Conservation (phyloP, 2,329 filamentous ascomycete species). For the Macrophomina pseudophaseolina region DNA sequence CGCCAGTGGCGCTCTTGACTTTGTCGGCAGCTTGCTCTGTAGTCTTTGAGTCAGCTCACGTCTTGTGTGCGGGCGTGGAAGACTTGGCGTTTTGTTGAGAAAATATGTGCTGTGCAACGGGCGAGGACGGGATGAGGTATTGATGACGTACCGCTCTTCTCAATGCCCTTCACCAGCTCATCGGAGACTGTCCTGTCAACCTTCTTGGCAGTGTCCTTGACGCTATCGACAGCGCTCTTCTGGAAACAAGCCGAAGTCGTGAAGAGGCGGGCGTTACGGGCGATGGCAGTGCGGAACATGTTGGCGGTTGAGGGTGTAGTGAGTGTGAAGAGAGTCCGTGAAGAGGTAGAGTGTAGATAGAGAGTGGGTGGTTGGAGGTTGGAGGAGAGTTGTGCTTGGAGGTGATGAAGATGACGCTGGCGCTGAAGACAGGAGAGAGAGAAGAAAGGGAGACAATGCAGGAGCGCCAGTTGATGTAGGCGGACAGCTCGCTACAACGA, state of each 20-base stretch:
- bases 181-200: conserved; percentile 62
- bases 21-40: conserved; percentile 58
- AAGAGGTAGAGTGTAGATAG: background rate
- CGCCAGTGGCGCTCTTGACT: conserved; percentile 49
- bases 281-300: conserved; percentile 54
- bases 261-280: conserved; percentile 57
- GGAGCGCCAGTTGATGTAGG: conserved; percentile 3
- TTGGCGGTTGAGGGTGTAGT: conserved; percentile 32
- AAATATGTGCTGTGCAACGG: background rate
- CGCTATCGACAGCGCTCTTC: conserved; percentile 59
- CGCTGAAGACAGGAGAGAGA: background rate
- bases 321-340: background rate
- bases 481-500: conserved; percentile 1
- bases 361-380: background rate
- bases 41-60: background rate
- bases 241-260: conserved; percentile 56
- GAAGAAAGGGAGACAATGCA: background rate
- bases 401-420: background rate
- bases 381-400: background rate
- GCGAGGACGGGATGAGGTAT: background rate
- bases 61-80: background rate
- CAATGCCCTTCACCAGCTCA: conserved; percentile 64
- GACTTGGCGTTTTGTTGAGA: background rate
- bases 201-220: conserved; percentile 64
- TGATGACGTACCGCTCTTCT: conserved; percentile 62